Evolutionary conservation across 345 rosid species (phyloP), one percentile per base, ranked within the genome.

Genomic region (Eucalyptus marginata): DNA sequence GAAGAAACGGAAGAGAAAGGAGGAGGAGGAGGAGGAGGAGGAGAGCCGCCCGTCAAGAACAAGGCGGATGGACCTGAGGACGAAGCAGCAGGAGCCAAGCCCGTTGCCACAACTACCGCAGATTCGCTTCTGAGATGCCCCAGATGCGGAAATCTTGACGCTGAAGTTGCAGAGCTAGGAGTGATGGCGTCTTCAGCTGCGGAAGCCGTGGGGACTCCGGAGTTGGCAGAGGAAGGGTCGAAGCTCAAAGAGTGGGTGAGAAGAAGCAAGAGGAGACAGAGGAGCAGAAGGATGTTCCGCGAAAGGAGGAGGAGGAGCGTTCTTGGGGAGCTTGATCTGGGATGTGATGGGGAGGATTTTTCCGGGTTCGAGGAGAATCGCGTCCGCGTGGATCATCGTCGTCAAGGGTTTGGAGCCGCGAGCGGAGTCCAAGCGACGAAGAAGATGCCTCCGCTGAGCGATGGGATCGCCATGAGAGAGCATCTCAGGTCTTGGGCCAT

Each of bases 401-500:
- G 81, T 24, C 62, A 2, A 33, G 62, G 79, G 64, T 81, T n/a
- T 47, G 81, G 91, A 18, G 81, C 33, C 5, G 81, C 25, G 12
- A 36, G 80, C 44, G 44, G 36, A 71, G 20, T 33, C 81, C 79
- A 8, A 2, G 44, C 81, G 81, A 0, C 18, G 44, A 17, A 79
- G 49, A 87, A 91, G 88, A 93, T 94, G 93, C 97, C 95, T 6
- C 92, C 97, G 36, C 86, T 93, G 46, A 86, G 92, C 86, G 95
- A 95, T 64, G 93, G 93, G 17, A 46, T 92, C 88, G 96, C 95
- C 92, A 95, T 95, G 97, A 94, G 94, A 87, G 90, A 93, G 88
- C 95, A 93, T 43, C 95, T 95, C 89, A 94, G 91, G 89, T 93
- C 93, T 18, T 94, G 96, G 97, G 96, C 96, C 86, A 86, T 92